A percentile compares a stretch with the other conserved stretches of the same genome.
These are phyloP conservation scores for Suillus sp. DNA, from an alignment of 768 basidiomycete species.

Conservation along the genomic window DNA sequence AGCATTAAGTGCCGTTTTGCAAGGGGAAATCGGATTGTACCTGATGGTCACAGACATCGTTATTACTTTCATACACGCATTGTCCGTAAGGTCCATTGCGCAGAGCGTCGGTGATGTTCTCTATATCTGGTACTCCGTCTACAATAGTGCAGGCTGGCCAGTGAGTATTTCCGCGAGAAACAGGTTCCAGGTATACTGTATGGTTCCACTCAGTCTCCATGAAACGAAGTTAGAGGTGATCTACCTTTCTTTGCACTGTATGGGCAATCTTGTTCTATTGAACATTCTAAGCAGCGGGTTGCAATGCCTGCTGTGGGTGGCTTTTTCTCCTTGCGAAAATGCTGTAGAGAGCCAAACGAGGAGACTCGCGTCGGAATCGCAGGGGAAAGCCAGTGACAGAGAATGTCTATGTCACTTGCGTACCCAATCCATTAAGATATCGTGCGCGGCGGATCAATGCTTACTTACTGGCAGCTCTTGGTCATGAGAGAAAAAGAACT, in stretches of 20 bases:
- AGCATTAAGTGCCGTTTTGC: constrained; percentile 3
- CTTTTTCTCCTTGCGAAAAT: constrained; percentile 76
- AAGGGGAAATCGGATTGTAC: constrained; percentile 26
- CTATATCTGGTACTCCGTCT: constrained; percentile 85
- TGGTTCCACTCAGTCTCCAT: constrained; percentile 11
- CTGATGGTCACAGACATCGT: constrained; percentile 91
- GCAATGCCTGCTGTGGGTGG: constrained; percentile 68
- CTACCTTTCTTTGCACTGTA: constrained; percentile 87
- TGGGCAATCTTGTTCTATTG: constrained; percentile 68
- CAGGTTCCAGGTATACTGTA: constrained; percentile 80
- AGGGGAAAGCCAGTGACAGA: constrained; percentile 77
- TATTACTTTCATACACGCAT: constrained; percentile 83
- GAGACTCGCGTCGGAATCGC: constrained; percentile 68
- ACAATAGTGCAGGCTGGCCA: constrained; percentile 76
- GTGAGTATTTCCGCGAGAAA: constrained; percentile 43
- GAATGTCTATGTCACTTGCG: constrained; percentile 78
- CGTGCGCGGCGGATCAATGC: constrained; percentile 26
- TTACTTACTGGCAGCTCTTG: constrained; percentile 84
- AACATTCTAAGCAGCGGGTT: constrained; percentile 77
- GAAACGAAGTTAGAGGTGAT: constrained; percentile 19
- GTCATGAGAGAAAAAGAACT: constrained; percentile 87
- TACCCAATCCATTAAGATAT: constrained; percentile 10
- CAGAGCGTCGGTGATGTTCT: constrained; percentile 79
- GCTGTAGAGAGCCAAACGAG: constrained; percentile 83
- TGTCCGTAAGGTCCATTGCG: constrained; percentile 70